Evolutionary conservation across 441 rosid genomes (phyloP).

Genomic region (Bocquillonia castaneifolia): DNA sequence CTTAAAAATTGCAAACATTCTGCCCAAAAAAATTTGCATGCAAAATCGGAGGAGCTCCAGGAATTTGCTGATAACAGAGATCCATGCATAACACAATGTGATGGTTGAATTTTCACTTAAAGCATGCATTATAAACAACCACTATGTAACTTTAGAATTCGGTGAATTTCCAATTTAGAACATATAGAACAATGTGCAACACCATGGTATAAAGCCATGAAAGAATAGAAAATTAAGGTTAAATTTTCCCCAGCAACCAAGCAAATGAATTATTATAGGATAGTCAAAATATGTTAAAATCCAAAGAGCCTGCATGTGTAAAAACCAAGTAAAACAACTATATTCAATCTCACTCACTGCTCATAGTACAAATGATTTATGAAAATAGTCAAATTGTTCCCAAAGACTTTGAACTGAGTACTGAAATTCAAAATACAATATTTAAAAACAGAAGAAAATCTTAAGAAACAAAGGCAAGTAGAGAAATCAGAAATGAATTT

Average conservation of each 20-base stretch:
- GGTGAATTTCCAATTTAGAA: not conserved
- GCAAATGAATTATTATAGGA: not conserved
- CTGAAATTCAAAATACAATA: conserved; percentile 24
- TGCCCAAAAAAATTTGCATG: no score
- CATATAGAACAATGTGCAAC: not conserved
- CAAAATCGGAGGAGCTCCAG: not conserved
- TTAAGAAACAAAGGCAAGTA: conserved; percentile 10
- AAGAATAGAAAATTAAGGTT: conserved; percentile 6
- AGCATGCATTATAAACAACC: not conserved
- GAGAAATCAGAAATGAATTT: conserved; percentile 35
- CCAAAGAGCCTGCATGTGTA: not conserved
- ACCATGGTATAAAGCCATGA: not conserved
- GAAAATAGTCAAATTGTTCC: conserved; percentile 24
- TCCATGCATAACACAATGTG: not conserved
- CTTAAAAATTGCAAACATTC: not conserved
- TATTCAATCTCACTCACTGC: conserved; percentile 17
- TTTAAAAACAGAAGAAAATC: conserved; percentile 7
- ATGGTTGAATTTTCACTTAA: not conserved
- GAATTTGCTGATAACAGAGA: not conserved
- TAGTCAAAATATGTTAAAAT: not conserved
- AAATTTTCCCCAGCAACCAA: not conserved
- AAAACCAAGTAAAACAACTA: conserved; percentile 11
- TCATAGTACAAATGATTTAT: conserved; percentile 15
- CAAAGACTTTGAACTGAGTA: conserved; percentile 24
- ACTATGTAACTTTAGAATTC: not conserved